Evolutionary conservation across 495 filamentous ascomycete species (phyloP), one percentile per base, ranked within the genome.

Genomic region (Podospora pseudopauciseta): DNA sequence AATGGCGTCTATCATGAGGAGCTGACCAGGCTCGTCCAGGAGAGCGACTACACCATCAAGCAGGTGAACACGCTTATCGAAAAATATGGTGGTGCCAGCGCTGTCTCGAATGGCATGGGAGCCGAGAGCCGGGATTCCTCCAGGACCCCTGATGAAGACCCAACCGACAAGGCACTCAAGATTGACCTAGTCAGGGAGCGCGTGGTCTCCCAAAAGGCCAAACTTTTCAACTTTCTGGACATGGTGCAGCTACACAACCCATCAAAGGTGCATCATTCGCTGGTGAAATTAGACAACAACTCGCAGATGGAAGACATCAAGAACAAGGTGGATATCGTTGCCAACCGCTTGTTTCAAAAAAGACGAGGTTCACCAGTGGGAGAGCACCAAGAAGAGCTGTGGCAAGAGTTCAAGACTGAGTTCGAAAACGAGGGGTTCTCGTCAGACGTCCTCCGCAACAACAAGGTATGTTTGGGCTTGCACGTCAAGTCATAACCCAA

Each of bases 321-420:
- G 71, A 78, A 82, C 71, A 84, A 85, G 71, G 80, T 87, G 20
- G 83, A 87, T 68, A 74, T 67, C 23, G 81, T 86, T 65, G 84
- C 84, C 5, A 77, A 79, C 19, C 76, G 79, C 13, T 71, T 87
- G 34, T 80, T 80, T 28, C 76, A 76, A 19, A 78, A 76, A 54
- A 78, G 77, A 19, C 77, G 74, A 19, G 75, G 7, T 9, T 72
- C 74, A 5, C 74, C 80, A n/a, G 66, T 80, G 34, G 77, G 72
- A 3, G 78, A 79, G 15, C 72, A 73, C 5, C 78, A 82, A 63
- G 85, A 82, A 27, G 81, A 81, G 20, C 76, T 84, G 4, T 87
- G 86, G 86, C 80, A 79, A 60, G 76, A 81, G 63, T 86, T 88
- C 70, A 76, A 80, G 62, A 70, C 78, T n/a, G 85, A 85, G 69